Evolutionary conservation across 805 yeast species (phyloP).

Genomic region (Hanseniaspora vineae): DNA sequence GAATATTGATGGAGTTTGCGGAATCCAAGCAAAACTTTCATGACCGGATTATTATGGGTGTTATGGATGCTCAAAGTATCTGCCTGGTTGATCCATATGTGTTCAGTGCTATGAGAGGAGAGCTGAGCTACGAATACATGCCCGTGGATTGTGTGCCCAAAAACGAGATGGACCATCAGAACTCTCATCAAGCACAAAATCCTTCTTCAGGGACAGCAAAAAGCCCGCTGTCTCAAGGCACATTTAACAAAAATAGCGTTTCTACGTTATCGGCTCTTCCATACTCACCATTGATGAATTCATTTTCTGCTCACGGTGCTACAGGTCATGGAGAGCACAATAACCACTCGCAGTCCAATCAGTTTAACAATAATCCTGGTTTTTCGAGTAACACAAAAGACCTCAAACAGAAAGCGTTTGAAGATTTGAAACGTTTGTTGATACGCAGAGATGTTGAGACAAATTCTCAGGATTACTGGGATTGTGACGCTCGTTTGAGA

Average conservation of each 20-base stretch:
- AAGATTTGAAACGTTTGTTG: constrained; percentile 33
- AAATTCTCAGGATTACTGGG: constrained; percentile 24
- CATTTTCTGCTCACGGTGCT: not conserved
- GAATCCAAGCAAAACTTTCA: constrained; percentile 64
- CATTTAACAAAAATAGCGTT: not conserved
- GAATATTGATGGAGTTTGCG: constrained; percentile 51
- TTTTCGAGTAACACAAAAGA: constrained; percentile 15
- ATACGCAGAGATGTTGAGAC: constrained; percentile 32
- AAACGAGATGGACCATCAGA: too few relatives aligned
- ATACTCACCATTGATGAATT: not conserved
- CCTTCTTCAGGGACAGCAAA: not conserved
- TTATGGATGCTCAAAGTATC: constrained; percentile 56
- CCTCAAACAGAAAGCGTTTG: constrained; percentile 37
- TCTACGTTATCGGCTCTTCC: not conserved
- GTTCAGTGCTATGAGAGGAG: constrained; percentile 50
- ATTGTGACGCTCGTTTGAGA: constrained; percentile 20
- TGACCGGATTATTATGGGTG: constrained; percentile 40
- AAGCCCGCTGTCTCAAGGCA: not conserved
- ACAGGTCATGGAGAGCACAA: not conserved
- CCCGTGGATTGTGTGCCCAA: not conserved
- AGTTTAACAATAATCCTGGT: not conserved
- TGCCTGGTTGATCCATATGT: constrained; percentile 68
- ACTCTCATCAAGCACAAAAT: too few relatives aligned
- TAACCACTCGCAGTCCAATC: too few relatives aligned
- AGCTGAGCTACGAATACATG: constrained; percentile 12